Conservation (phyloP, 2,329 filamentous ascomycete species). For the Fusarium brevicatenulatum region DNA sequence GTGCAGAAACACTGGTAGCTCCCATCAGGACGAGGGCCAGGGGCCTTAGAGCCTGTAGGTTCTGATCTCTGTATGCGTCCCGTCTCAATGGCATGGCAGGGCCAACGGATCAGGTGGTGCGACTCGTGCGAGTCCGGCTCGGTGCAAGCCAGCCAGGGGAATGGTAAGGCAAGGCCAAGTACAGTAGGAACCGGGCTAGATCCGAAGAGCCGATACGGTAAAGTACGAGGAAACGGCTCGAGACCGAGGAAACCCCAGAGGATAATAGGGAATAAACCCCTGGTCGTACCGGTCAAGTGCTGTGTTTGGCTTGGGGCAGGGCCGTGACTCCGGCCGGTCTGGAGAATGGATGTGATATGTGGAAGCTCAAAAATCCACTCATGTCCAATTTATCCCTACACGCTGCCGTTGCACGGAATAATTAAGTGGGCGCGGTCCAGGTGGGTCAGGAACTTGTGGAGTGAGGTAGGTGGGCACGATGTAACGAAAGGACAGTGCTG, state of each 20-base stretch:
- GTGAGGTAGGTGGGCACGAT: slow-evolving; percentile 24
- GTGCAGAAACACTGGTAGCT: background rate
- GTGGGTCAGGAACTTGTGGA: slow-evolving; percentile 42
- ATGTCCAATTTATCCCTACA: slow-evolving; percentile 27
- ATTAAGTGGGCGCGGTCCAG: slow-evolving; percentile 21
- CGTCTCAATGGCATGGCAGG: background rate
- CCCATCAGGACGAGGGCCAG: background rate
- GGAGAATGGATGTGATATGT: slow-evolving; percentile 34
- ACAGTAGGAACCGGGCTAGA: slow-evolving; percentile 29
- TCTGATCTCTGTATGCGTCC: background rate
- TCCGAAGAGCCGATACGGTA: slow-evolving; percentile 40
- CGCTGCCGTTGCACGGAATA: slow-evolving; percentile 24
- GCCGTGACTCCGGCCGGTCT: slow-evolving; percentile 37
- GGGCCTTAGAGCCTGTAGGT: background rate
- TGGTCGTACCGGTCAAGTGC: slow-evolving; percentile 26
- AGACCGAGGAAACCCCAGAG: slow-evolving; percentile 15
- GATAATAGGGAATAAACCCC: slow-evolving; percentile 26
- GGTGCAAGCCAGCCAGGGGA: slow-evolving; percentile 29
- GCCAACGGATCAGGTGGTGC: slow-evolving; percentile 35
- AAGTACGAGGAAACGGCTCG: slow-evolving; percentile 28
- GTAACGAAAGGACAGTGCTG: slow-evolving; percentile 37
- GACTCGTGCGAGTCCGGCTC: slow-evolving; percentile 41
- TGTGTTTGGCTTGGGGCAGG: slow-evolving; percentile 28
- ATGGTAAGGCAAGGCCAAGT: slow-evolving; percentile 19
- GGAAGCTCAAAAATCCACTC: slow-evolving; percentile 22